Conservation (phyloP, 441 rosid species). For the Erodium chrysanthum region DNA sequence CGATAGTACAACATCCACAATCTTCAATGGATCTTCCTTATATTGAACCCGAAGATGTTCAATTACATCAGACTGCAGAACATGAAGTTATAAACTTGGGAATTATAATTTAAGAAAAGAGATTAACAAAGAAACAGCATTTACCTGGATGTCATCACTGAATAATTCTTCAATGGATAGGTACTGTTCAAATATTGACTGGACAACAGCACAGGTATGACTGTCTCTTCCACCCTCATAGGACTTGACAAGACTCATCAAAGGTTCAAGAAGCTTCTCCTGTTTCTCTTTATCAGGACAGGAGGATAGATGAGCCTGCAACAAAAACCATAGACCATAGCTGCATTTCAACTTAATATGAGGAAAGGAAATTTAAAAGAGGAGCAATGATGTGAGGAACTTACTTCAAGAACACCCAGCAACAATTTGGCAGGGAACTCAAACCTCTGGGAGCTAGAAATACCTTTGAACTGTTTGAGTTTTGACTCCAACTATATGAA, state of each 20-base stretch:
- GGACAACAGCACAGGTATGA: constrained; percentile 89
- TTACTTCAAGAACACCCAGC: constrained; percentile 72
- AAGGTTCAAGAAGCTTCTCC: constrained; percentile 96
- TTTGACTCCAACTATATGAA: constrained; percentile 68
- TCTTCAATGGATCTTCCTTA: constrained; percentile 83
- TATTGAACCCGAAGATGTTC: constrained; percentile 92
- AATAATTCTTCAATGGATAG: constrained; percentile 89
- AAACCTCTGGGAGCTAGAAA: constrained; percentile 47
- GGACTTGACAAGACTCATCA: constrained; percentile 87
- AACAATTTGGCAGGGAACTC: constrained; percentile 93
- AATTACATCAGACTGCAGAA: constrained; percentile 88
- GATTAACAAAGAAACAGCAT: background rate
- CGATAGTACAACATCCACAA: constrained; percentile 95
- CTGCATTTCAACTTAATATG: constrained; percentile 6
- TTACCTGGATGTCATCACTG: constrained; percentile 85
- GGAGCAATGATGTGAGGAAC: constrained; percentile 14
- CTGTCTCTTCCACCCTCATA: constrained; percentile 99
- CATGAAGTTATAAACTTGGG: background rate
- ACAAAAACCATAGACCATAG: constrained; percentile 21
- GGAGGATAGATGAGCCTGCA: constrained; percentile 62
- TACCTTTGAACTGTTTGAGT: constrained; percentile 50
- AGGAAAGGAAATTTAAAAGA: constrained; percentile 2
- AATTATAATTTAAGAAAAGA: background rate
- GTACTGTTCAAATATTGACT: constrained; percentile 91
- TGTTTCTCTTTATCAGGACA: constrained; percentile 76